Evolutionary conservation across 2,329 filamentous ascomycete species (phyloP).

Genomic region (Neopestalotiopsis clavispora): DNA sequence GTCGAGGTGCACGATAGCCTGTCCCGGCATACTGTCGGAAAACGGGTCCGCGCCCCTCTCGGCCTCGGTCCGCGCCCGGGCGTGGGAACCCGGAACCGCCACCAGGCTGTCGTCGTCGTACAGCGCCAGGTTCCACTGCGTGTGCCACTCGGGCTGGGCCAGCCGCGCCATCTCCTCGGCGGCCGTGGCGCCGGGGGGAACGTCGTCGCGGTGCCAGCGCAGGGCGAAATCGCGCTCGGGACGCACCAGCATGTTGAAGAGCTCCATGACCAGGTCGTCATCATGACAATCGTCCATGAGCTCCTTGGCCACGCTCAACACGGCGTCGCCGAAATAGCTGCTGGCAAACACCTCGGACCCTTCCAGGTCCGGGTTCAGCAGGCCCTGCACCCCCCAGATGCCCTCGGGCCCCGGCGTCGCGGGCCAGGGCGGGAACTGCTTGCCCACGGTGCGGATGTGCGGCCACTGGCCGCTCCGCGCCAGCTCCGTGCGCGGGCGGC

Average conservation of each 20-base stretch:
- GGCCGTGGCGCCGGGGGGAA: conserved; percentile 66
- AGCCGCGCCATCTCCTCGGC: conserved; percentile 72
- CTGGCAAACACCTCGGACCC: conserved; percentile 65
- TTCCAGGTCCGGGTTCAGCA: conserved; percentile 75
- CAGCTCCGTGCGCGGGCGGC: conserved; percentile 59
- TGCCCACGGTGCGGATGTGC: conserved; percentile 80
- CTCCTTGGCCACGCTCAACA: conserved; percentile 68
- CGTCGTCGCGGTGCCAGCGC: conserved; percentile 86
- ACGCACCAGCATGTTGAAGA: conserved; percentile 84
- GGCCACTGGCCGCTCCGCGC: conserved; percentile 79
- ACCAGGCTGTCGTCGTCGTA: conserved; percentile 73
- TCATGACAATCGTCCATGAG: conserved; percentile 60
- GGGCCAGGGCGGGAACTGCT: conserved; percentile 89
- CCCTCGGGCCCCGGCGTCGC: conserved; percentile 59
- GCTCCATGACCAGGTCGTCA: conserved; percentile 79
- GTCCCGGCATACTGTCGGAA: conserved; percentile 63
- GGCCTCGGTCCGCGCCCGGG: conserved; percentile 68
- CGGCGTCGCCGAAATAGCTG: conserved; percentile 72
- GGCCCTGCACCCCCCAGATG: conserved; percentile 90
- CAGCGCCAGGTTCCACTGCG: conserved; percentile 87
- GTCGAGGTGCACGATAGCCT: conserved; percentile 68
- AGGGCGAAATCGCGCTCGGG: conserved; percentile 75
- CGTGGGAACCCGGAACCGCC: conserved; percentile 79
- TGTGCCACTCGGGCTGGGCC: conserved; percentile 67
- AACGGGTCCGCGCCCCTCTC: conserved; percentile 74